Base-by-base conservation (phyloP, 192 early-diverging fungal species). In the Coemansia sp. region DNA sequence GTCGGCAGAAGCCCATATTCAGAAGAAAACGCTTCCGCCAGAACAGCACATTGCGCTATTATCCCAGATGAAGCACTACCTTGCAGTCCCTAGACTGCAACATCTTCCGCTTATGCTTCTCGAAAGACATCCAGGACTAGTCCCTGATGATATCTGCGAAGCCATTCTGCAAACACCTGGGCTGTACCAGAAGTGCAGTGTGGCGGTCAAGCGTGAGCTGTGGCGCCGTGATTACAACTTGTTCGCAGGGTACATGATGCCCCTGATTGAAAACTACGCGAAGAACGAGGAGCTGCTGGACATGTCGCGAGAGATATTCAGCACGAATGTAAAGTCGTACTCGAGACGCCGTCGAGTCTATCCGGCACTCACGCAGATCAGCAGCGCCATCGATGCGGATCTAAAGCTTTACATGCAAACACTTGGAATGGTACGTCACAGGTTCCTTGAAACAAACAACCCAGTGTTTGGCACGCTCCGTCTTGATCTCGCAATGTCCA, bases 341-440 rank as follows among this genome's bases (percentile, higher is more conserved):
- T 44, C 76, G 11, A 9, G 19, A 3, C 49, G 58, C 23, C 69
- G 72, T 38, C 40, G 77, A 21, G 43, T 64, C 26, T 60, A 59
- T 67, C 21, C 48, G 39, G 66, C 63, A 19, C 64, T 82, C 1
- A 48, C 41, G 7, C 68, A 63, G 3, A 76, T 82, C 23, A 54
- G 57, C 16, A 50, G 45, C 40, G 74, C 79, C 9, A 70, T 82
- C 56, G 74, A 57, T 9, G 57, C 54, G 1, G 65, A 74, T 19
- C 47, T 82, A 37, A 58, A 69, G 57, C 71, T 82, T 4, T 82
- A 82, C 58, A 82, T 71, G 71, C 71, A 63, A 40, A 67, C 65
- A 40, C 64, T 82, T 48, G 75, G 67, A 3, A 69, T 82, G 67
- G 60, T 76, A 8, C 79, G 79, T 50, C 68, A 72, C 18, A 45